Base-by-base conservation (phyloP, 106 monocot species). In the Dactylorhiza incarnata region DNA sequence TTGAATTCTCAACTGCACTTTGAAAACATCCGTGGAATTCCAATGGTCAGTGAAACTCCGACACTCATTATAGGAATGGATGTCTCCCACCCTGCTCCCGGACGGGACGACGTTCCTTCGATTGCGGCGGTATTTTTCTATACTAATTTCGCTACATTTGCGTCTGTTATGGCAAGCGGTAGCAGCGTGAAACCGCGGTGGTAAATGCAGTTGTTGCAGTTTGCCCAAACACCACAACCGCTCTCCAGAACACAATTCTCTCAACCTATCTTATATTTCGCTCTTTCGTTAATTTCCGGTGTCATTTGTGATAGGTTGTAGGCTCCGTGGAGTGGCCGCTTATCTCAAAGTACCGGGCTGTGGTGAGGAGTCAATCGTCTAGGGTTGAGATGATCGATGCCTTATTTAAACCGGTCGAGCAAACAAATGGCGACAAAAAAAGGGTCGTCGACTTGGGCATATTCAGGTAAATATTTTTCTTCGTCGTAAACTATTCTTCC, bases 301-400 rank as follows among this genome's bases (percentile, higher is more conserved):
- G 14, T 59, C 19, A 17, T 48, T 72, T 19, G 13, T 72, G 17
- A 68, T 85, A 99, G 99, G 94, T 99, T 54, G 99, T 99, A 1
- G 87, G 99, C 81, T 99, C 99, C 9, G 76, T 91, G 16, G 76
- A 86, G 49, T 99, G 99, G 99, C 99, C 99, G 7, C 61, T 83
- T 11, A 94, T 99, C 22, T 94, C 94, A 3, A 76, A 78, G n/a
- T 94, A 99, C 54, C 83, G 99, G 54, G 99, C 94, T 24, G 84
- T 83, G 26, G 99, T 99, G 37, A 81, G 88, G 14, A 88, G 94
- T 0, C 99, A 99, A 45, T 90, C 91, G 2, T 88, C 94, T 0
- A 99, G 90, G 52, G 80, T 87, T 53, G 99, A 99, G 79, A 99
- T 99, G 94, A 94, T 99, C n/a, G 94, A 94, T 70, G 88, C 89